phyloP scores from a whole-genome alignment of 495 filamentous ascomycete genomes.

The Podospora anserina region DNA sequence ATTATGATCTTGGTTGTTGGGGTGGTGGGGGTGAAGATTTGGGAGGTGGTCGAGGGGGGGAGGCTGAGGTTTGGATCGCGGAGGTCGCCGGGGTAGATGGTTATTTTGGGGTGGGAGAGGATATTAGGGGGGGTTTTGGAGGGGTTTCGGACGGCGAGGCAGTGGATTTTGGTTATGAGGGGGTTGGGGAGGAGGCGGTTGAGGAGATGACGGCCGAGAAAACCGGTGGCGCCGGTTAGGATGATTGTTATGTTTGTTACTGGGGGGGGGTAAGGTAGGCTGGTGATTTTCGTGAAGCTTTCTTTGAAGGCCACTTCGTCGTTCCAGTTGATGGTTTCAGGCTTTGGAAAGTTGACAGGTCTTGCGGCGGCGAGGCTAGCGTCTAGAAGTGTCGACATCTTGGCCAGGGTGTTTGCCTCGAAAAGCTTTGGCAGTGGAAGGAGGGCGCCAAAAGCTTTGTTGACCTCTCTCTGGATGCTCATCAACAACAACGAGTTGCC shows the following conservation, averaged over 20 bases:
- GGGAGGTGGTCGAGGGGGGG: constrained; percentile 11
- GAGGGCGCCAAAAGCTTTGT: constrained; percentile 6
- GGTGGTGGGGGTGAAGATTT: constrained; percentile 32
- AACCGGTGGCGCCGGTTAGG: constrained; percentile 36
- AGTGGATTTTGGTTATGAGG: constrained; percentile 18
- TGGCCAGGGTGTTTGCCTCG: constrained; percentile 21
- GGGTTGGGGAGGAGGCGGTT: not conserved
- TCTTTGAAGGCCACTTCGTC: constrained; percentile 14
- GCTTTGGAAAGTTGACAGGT: not conserved
- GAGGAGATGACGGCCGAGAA: constrained; percentile 28
- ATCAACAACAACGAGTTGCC: constrained; percentile 31
- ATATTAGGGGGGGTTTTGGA: constrained; percentile 13
- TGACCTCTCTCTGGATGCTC: constrained; percentile 18
- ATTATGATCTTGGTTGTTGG: constrained; percentile 21
- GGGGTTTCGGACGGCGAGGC: constrained; percentile 24
- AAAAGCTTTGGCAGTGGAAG: constrained; percentile 21
- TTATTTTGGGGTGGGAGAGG: constrained; percentile 33
- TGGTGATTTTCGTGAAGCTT: not conserved
- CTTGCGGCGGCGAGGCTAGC: not conserved
- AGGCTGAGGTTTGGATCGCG: constrained; percentile 31
- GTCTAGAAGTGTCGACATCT: constrained; percentile 17
- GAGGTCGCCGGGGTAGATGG: constrained; percentile 37
- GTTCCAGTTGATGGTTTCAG: constrained; percentile 11
- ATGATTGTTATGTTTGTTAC: constrained; percentile 14
- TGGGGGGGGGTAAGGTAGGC: not conserved